Evolutionary conservation across 805 yeast genomes (phyloP).

Genomic region (Wickerhamiella slavikovae): DNA sequence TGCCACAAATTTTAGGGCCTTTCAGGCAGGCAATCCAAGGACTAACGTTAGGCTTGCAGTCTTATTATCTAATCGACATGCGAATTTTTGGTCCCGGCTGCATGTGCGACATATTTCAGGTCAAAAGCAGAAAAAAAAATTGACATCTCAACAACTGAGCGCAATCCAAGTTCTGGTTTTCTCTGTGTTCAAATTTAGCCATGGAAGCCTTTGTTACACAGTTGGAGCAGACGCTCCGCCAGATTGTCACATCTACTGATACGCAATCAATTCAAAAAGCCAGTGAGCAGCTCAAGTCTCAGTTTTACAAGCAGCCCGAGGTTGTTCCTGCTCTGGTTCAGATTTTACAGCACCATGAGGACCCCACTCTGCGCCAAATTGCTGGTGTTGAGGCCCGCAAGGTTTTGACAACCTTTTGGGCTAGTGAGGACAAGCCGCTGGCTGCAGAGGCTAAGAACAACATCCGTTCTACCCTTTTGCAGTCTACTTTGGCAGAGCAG

Average conservation of each 20-base stretch:
- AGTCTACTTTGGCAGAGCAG: conserved; percentile 44
- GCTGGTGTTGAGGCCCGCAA: conserved; percentile 97
- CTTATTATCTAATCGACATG: too few species aligned
- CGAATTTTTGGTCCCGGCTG: too few species aligned
- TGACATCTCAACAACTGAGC: too few species aligned
- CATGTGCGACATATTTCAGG: too few species aligned
- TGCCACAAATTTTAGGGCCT: too few species aligned
- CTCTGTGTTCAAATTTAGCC: too few species aligned
- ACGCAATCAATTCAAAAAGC: conserved; percentile 68
- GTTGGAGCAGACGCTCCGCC: conserved; percentile 60
- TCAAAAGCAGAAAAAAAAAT: too few species aligned
- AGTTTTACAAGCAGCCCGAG: conserved; percentile 48
- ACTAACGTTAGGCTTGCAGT: too few species aligned
- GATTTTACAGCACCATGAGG: conserved; percentile 47
- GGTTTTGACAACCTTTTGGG: conserved; percentile 55
- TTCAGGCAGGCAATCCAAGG: too few species aligned
- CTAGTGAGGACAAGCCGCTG: conserved; percentile 1
- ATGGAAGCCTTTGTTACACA: conserved; percentile 29
- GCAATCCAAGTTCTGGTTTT: too few species aligned
- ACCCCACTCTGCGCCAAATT: conserved; percentile 60
- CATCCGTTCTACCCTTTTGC: conserved; percentile 48
- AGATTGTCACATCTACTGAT: conserved; percentile 57
- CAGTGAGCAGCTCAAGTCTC: conserved; percentile 47
- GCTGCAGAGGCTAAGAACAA: conserved; percentile 28
- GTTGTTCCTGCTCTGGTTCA: conserved; percentile 70